Base-by-base conservation (phyloP, 2,329 filamentous ascomycete genomes). In the Dactylellina cionopaga region DNA sequence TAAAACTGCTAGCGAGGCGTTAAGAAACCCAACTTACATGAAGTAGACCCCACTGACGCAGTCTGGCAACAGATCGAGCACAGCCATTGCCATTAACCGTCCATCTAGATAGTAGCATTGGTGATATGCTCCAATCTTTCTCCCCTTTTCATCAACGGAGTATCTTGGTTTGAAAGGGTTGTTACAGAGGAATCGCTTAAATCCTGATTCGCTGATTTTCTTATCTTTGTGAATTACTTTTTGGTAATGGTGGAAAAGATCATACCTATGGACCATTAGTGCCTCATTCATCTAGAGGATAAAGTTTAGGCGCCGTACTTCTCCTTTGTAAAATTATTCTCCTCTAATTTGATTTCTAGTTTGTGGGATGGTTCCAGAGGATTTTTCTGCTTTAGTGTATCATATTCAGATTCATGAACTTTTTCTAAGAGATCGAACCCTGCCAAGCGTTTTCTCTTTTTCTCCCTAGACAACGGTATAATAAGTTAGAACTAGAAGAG, bases 41-140 rank as follows among this genome's bases (percentile, higher is more conserved):
- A 95, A 92, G 80, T 95, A 95, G 9, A 95, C 91, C 3, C 89
- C 89, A 76, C 90, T 93, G 52, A 95, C 89, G 75, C 87, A 89
- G 66, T 91, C 83, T 0, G 91, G 91, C 0, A 95, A 82, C 6
- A 95, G 83, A 78, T 95, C 91, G 3, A 95, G 82, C 0, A 95
- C 89, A 0, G 89, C 89, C 74, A 95, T 85, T 1, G 91, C 91
- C 22, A 94, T 87, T 11, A 95, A 83, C 52, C 87, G 84, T 19
- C 90, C 91, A 77, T 95, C 90, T 1, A 95, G 82, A 27, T 91
- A 85, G 78, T 93, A 94, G 81, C 90, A 92, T 78, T 94, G 91
- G 77, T 95, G 91, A 76, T 87, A 94, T 1, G 90, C 92, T 13
- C 91, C 91, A 0, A 93, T 80, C 41, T 81, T 82, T 44, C 84